A percentile compares a stretch with the other conserved stretches of the same genome.
phyloP scores from a whole-genome alignment of 2,329 filamentous ascomycete genomes.

The Rutstroemia sydowiana region DNA sequence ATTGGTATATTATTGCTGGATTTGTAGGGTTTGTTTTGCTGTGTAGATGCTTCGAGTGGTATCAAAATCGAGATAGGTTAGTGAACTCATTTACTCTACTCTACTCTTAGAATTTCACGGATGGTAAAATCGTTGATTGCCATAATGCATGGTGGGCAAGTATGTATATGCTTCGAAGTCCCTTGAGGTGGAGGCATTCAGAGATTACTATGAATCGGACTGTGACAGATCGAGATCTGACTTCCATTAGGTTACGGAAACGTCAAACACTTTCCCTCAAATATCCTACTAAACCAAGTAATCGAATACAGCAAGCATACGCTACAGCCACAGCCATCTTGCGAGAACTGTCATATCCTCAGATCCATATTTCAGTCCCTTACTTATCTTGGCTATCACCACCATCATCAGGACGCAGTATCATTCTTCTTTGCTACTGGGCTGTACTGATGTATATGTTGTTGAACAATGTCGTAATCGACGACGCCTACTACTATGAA shows the following conservation, averaged over 20 bases:
- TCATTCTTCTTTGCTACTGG: slow-evolving; percentile 51
- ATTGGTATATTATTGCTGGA: slow-evolving; percentile 52
- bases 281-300: slow-evolving; percentile 46
- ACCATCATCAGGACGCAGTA: slow-evolving; percentile 47
- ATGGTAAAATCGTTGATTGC: not conserved
- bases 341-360: slow-evolving; percentile 50
- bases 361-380: slow-evolving; percentile 40
- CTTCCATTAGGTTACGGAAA: slow-evolving; percentile 37
- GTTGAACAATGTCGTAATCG: slow-evolving; percentile 39
- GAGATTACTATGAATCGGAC: not conserved
- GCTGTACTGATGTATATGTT: slow-evolving; percentile 52
- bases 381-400: slow-evolving; percentile 50
- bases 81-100: slow-evolving; percentile 7
- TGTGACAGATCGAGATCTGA: not conserved
- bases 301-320: slow-evolving; percentile 42
- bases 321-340: slow-evolving; percentile 51
- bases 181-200: not conserved
- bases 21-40: slow-evolving; percentile 28
- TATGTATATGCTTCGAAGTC: too few species aligned
- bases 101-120: not conserved
- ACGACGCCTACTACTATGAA: slow-evolving; percentile 53
- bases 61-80: slow-evolving; percentile 21
- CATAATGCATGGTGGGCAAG: not conserved
- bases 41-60: slow-evolving; percentile 15
- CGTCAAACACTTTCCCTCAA: slow-evolving; percentile 31